Conservation (phyloP, 2,329 filamentous ascomycete species). For the Stachybotrys chartarum region DNA sequence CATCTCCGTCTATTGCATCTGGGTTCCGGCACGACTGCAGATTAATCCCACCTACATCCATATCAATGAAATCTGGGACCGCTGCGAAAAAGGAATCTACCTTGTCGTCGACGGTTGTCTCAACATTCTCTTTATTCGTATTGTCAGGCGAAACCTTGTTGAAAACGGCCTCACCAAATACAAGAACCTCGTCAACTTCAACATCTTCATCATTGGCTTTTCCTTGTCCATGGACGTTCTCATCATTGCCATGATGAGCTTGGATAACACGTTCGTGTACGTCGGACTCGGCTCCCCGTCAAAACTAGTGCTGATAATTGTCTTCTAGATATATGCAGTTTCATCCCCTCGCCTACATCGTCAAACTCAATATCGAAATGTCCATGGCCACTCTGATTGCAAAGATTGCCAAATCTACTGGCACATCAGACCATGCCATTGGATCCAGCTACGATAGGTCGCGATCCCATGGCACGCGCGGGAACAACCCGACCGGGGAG, state of each 20-base stretch:
- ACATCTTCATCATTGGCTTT: constrained; percentile 19
- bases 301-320: too few species aligned
- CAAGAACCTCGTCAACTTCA: constrained; percentile 15
- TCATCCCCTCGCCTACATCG: constrained; percentile 43
- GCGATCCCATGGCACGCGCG: background rate
- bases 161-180: constrained; percentile 14
- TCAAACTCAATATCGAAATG: constrained; percentile 48
- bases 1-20: constrained; percentile 17
- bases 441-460: background rate
- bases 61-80: constrained; percentile 17
- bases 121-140: constrained; percentile 17
- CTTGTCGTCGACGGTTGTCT: constrained; percentile 14
- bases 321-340: constrained; percentile 29
- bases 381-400: constrained; percentile 35
- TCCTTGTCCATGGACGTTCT: constrained; percentile 18
- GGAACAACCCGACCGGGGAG: background rate
- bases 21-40: constrained; percentile 16
- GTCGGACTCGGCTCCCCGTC: background rate
- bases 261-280: constrained; percentile 18
- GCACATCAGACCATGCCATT: background rate
- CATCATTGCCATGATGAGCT: constrained; percentile 19
- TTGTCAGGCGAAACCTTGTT: constrained; percentile 14
- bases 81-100: constrained; percentile 19
- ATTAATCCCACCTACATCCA: constrained; percentile 14
- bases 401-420: background rate